Base-by-base conservation (phyloP, 179 eudicot genomes). In the Pouteria campechiana region DNA sequence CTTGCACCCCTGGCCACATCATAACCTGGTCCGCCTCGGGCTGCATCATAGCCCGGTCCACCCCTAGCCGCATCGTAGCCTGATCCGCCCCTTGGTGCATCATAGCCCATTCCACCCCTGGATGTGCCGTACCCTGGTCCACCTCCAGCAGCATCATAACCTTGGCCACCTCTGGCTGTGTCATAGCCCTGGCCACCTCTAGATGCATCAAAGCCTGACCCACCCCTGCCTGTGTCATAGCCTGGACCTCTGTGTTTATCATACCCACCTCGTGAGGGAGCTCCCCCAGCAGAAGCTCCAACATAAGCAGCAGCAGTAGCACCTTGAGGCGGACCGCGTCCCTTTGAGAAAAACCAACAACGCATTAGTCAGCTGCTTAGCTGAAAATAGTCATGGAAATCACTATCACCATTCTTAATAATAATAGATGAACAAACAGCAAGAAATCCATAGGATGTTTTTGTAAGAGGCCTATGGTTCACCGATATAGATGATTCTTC, bases 131-230 rank as follows among this genome's bases (percentile, higher is more conserved):
- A 57, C 37, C 43, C 29, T 30, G 16, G 61, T 36, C n/a, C n/a
- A 40, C 55, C 71, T 54, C 70, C 64, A 42, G 75, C 82, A 10
- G 60, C 30, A 41, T 76, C 79, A 51, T 69, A 76, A 39, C 74
- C 65, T 20, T 16, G 34, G 11, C 16, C 17, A 40, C 55, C 71
- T 54, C 70, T 66, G 43, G 75, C 82, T 25, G 79, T 22, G 47
- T 69, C 70, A 57, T 69, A 70, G 23, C 36, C 56, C 37, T 61
- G 61, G 34, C 60, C 82, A n/a, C n/a, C n/a, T 14, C 55, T 51
- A 45, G 67, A 74, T 30, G 64, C 36, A 23, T 68, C 76, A 13
- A 50, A 72, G 19, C 41, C 55, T 6, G 67, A 53, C 29, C 55
- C 60, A n/a, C 37, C 68, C 9, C 62, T 65, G 24, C 64, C 76